Evolutionary conservation across 345 rosid genomes (phyloP).

Genomic region (Linum tenue): DNA sequence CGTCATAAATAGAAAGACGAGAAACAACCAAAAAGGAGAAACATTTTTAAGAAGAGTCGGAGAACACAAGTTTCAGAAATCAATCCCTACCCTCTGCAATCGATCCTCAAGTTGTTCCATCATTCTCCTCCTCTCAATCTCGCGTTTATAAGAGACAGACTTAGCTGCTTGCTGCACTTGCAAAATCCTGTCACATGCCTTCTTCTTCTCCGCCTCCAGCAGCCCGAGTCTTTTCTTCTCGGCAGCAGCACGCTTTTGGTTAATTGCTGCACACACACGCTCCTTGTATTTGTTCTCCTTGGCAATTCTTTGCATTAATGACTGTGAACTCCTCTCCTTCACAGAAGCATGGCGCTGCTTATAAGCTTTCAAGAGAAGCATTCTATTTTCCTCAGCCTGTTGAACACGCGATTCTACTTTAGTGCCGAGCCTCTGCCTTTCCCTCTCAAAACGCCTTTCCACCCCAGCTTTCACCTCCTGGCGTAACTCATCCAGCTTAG

Average conservation of each 20-base stretch:
- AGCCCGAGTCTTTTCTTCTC: conserved; percentile 83
- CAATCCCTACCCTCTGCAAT: conserved; percentile 57
- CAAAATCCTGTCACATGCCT: conserved; percentile 65
- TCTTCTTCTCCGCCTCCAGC: conserved; percentile 82
- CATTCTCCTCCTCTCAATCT: conserved; percentile 79
- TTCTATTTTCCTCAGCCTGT: conserved; percentile 84
- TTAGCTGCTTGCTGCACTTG: conserved; percentile 70
- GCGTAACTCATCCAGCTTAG: conserved; percentile 77
- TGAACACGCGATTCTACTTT: conserved; percentile 72
- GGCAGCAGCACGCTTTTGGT: conserved; percentile 85
- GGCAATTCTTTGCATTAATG: conserved; percentile 63
- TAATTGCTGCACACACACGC: conserved; percentile 62
- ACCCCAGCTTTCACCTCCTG: conserved; percentile 85
- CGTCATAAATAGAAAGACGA: conserved; percentile 10
- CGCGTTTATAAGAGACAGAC: conserved; percentile 68
- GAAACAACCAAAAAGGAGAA: neutral
- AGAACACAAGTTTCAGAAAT: conserved; percentile 2
- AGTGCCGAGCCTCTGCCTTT: conserved; percentile 74
- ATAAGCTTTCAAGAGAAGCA: conserved; percentile 70
- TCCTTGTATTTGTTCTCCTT: conserved; percentile 91
- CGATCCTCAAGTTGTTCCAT: conserved; percentile 77
- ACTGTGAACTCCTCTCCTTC: conserved; percentile 80
- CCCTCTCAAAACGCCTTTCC: conserved; percentile 62
- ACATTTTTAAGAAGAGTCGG: neutral
- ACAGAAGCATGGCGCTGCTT: conserved; percentile 61